Conservation (phyloP, 176 grass and related monocot genomes). For the Aegilops umbellulata region DNA sequence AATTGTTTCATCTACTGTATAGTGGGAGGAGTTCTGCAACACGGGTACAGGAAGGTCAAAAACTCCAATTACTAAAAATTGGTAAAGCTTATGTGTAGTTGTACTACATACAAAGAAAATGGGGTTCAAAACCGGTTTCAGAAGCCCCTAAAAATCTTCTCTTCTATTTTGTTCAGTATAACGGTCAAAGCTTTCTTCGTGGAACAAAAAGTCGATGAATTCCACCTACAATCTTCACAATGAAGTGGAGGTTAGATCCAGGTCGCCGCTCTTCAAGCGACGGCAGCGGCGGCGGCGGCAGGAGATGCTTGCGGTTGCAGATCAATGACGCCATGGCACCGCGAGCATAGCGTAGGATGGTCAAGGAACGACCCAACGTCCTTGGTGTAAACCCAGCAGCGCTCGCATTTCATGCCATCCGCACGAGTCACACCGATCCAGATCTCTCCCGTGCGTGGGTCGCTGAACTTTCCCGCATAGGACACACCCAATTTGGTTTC, state of each 20-base stretch:
- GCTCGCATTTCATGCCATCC: constrained; percentile 75
- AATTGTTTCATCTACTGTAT: background rate
- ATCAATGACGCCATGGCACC: constrained; percentile 70
- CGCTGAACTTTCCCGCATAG: constrained; percentile 59
- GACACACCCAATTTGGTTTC: constrained; percentile 36
- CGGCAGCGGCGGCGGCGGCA: constrained; percentile 19
- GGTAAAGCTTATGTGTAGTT: background rate
- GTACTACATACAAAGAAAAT: constrained; percentile 12
- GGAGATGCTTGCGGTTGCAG: constrained; percentile 51
- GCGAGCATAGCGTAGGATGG: constrained; percentile 71
- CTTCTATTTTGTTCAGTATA: constrained; percentile 7
- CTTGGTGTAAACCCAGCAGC: constrained; percentile 80
- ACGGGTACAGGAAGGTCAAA: background rate
- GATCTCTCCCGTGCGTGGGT: constrained; percentile 46
- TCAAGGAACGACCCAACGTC: constrained; percentile 84
- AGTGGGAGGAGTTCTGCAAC: background rate
- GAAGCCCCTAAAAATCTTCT: background rate
- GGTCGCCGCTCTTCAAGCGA: constrained; percentile 21
- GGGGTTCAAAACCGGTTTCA: background rate
- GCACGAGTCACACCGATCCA: constrained; percentile 82
- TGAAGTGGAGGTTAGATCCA: constrained; percentile 1
- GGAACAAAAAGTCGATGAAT: constrained; percentile 20
- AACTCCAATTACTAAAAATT: constrained; percentile 2
- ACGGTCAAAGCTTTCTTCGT: background rate
- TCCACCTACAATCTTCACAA: constrained; percentile 16